A percentile compares a stretch with the other conserved stretches of the same genome.
Conservation (phyloP, 371 early-diverging fungal species). For the Smittium mucronatum region DNA sequence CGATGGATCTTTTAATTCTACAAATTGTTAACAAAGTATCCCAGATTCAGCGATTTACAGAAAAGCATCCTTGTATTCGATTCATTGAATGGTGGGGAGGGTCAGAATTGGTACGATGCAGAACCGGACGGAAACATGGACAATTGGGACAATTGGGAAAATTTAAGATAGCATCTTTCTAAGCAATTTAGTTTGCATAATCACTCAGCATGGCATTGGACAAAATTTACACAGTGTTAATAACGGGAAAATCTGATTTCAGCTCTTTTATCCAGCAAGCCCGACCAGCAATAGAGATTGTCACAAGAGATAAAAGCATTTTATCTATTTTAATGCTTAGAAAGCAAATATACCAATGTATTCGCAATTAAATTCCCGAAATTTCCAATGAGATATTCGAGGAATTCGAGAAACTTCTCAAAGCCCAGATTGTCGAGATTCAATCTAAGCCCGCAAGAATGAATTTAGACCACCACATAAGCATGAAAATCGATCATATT, state of each 20-base stretch:
- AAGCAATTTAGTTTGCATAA: not conserved
- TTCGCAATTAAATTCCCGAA: conserved; percentile 4
- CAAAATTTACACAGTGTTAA: not conserved
- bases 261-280: conserved; percentile 2
- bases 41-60: not conserved
- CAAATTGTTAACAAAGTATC: no score
- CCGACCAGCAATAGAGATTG: conserved; percentile 4
- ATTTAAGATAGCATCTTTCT: not conserved
- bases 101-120: not conserved
- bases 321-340: not conserved
- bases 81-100: not conserved
- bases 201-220: not conserved
- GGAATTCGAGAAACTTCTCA: not conserved
- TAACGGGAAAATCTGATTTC: not conserved
- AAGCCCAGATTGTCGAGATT: not conserved
- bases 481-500: not conserved
- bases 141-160: not conserved
- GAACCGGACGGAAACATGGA: not conserved
- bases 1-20: no score
- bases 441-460: not conserved
- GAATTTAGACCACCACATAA: not conserved
- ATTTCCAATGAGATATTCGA: not conserved
- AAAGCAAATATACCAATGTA: not conserved
- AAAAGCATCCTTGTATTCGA: not conserved
- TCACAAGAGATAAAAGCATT: not conserved